Percentiles rank a stretch among this genome's conserved stretches.
These are phyloP conservation scores for Immersiporthe knoxdaviesiana DNA, from an alignment of 2,329 filamentous ascomycete species.

Conservation along the genomic window DNA sequence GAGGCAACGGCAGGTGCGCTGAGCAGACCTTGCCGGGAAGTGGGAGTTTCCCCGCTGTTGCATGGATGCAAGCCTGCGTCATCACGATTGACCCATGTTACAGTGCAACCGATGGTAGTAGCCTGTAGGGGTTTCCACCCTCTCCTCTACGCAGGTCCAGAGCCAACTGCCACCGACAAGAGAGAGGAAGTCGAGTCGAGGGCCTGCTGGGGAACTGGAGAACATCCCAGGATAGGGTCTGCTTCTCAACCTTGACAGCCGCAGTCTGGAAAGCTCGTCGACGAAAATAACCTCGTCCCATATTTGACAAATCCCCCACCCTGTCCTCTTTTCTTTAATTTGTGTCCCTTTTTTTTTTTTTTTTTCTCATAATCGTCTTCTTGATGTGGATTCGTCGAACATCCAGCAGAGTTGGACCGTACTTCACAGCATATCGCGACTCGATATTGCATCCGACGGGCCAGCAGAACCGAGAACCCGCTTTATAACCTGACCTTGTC, in stretches of 20 bases:
- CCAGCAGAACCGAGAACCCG: background rate
- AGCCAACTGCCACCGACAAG: background rate
- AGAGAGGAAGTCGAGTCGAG: background rate
- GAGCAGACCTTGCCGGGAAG: background rate
- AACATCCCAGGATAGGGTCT: background rate
- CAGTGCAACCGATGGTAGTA: background rate
- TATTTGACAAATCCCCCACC: background rate
- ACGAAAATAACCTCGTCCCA: conserved; percentile 10
- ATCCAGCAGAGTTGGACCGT: background rate
- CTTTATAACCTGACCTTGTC: background rate
- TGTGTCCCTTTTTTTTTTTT: background rate
- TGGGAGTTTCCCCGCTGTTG: background rate
- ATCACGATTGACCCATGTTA: background rate
- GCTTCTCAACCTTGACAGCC: background rate
- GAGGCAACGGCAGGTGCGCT: background rate
- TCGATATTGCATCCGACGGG: background rate
- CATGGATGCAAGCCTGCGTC: conserved; percentile 3
- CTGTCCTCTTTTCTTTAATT: background rate
- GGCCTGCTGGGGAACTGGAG: background rate
- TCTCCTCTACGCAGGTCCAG: too few relatives aligned
- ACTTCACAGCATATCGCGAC: background rate
- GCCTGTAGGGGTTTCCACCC: background rate
- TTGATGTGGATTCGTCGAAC: background rate
- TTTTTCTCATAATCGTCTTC: background rate
- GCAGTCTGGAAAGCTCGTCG: background rate